Evolutionary conservation across 495 filamentous ascomycete genomes (phyloP), one percentile per base, ranked within the genome.

Genomic region (Xylaria palmicola): DNA sequence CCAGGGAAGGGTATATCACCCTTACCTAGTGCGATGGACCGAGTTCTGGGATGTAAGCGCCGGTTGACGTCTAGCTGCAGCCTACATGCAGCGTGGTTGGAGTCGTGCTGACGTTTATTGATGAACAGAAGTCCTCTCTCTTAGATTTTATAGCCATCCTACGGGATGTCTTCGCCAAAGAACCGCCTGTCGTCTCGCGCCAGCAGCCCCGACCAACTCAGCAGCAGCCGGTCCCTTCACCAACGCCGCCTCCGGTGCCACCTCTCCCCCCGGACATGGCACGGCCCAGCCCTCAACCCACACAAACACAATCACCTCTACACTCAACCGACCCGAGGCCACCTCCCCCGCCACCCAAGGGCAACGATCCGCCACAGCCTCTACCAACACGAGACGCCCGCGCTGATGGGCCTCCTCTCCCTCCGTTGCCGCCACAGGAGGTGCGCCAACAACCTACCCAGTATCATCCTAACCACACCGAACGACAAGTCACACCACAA

Each of bases 1-100:
- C n/a, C 92, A 97, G 67, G 94, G 94, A 48, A 88, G 88, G 70
- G 85, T 97, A 66, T 98, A 97, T 70, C 94, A 98, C 76, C 95
- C 94, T 55, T 98, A 97, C 74, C 75, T 98, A 40, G 90, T 90
- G 13, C 87, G 90, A 43, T 98, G 94, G 94, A 77, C 80, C 26
- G 86, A 90, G 62, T 90, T 88, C 59, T 95, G 90, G 90, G 93
- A 96, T 86, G 91, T 96, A 63, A 84, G 90, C 87, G 49, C 40
- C 13, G 17, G 13, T n/a, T 24, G 19, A 43, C 10, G 20, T 47
- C 39, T 9, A 45, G 17, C 26, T 19, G 4, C 1, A 13, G 22
- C 4, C 1, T 32, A 13, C 29, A n/a, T 22, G 1, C 6, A 43
- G 47, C 20, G 6, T 27, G 19, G n/a, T 19, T 3, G n/a, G 29